Percentiles rank a stretch among this genome's conserved stretches.
phyloP scores from a whole-genome alignment of 331 rosid species.

The Quercus phellos region DNA sequence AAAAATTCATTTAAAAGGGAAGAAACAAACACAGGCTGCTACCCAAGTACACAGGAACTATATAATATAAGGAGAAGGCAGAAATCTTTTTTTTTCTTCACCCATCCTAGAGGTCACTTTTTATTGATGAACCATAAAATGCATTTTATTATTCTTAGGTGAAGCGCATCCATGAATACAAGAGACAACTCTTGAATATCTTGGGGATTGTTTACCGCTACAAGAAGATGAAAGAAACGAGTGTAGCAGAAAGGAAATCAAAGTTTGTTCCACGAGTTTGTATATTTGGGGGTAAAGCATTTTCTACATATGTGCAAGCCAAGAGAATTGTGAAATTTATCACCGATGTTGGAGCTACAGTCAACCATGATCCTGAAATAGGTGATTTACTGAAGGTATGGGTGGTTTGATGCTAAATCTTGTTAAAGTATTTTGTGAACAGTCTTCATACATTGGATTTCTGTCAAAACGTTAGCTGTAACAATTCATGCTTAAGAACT shows the following conservation, averaged over 20 bases:
- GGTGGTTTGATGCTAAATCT: neutral
- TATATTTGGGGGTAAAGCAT: slow-evolving; percentile 96
- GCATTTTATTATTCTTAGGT: slow-evolving; percentile 49
- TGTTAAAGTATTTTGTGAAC: neutral
- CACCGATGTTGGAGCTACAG: slow-evolving; percentile 85
- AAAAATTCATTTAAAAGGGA: too few relatives aligned
- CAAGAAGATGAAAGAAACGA: slow-evolving; percentile 98
- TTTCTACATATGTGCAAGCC: slow-evolving; percentile 90
- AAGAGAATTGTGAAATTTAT: slow-evolving; percentile 97
- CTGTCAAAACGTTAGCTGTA: neutral
- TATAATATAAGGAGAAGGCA: too few relatives aligned
- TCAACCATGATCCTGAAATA: slow-evolving; percentile 87
- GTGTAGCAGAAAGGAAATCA: slow-evolving; percentile 52
- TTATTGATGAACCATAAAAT: neutral
- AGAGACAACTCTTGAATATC: slow-evolving; percentile 81
- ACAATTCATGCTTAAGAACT: neutral
- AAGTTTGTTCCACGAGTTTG: slow-evolving; percentile 92
- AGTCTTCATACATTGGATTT: neutral
- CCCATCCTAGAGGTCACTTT: neutral
- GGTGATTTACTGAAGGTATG: slow-evolving; percentile 93
- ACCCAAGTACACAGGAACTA: too few relatives aligned
- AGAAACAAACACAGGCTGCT: too few relatives aligned
- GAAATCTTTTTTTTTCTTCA: neutral
- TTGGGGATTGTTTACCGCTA: slow-evolving; percentile 93
- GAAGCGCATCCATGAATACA: slow-evolving; percentile 98